Base-by-base conservation (phyloP, 257 asterid species). In the Petrea volubilis region DNA sequence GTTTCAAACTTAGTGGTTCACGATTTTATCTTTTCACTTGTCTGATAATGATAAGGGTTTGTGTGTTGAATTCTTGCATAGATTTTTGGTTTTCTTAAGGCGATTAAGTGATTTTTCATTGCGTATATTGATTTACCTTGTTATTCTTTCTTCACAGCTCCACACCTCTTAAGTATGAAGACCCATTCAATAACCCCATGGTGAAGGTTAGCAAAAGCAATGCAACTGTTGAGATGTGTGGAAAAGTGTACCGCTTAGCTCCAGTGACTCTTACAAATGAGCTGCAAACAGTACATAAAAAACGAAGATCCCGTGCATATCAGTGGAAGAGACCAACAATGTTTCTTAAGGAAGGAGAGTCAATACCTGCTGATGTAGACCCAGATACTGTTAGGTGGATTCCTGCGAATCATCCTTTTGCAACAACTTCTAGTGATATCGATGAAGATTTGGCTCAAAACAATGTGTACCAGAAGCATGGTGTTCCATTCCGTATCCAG, bases 351-450 rank as follows among this genome's bases (percentile, higher is more conserved):
- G 99, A 95, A 85, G 99, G 99, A 24, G 99, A 95, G 7, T 82
- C 94, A 10, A 67, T 92, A 67, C 99, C 99, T 51, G 87, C 96
- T 56, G 99, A 90, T 82, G 97, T 95, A 68, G 99, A 95, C 87
- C 99, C 97, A n/a, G 97, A 95, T 63, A 82, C 97, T 10, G 84
- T 95, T 63, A 85, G 99, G 79, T 95, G 99, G 99, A 95, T 95
- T 73, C 99, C 99, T 51, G 91, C 99, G 64, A 95, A 95, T 68
- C 99, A 95, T 82, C 99, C 99, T 1, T 95, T 95, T 82, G 99
- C 99, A 67, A 95, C 98, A 44, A 92, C 99, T 69, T 74, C 90
- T 38, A 92, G 98, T 77, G 98, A 95, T 33, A 95, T 95, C 47
- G 96, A 95, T 59, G 99, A 92, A 81, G 96, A 77, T 70, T 83